phyloP scores from a whole-genome alignment of 805 yeast species.

The Zygoascus tannicola region DNA sequence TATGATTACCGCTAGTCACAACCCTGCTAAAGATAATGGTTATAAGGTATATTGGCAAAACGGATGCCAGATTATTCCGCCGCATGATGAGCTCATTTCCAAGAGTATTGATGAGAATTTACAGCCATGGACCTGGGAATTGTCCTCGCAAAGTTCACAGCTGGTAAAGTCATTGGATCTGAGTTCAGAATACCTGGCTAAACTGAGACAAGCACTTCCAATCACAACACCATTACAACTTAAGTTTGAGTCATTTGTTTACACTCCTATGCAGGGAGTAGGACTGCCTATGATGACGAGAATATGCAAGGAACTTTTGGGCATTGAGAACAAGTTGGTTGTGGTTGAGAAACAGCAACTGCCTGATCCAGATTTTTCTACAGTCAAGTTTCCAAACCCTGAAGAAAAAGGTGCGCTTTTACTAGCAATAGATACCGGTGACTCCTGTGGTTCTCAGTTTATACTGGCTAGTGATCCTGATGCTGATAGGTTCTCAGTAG shows the following conservation, averaged over 20 bases:
- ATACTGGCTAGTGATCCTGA: conserved; percentile 94
- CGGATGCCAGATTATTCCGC: conserved; percentile 94
- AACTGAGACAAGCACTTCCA: conserved; percentile 6
- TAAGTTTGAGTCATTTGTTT: conserved; percentile 39
- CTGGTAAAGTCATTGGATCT: conserved; percentile 23
- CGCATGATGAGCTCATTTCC: conserved; percentile 74
- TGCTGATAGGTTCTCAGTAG: conserved; percentile 88
- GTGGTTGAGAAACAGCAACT: conserved; percentile 53
- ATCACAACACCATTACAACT: not conserved
- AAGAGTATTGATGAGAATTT: conserved; percentile 49
- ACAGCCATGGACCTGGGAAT: conserved; percentile 45
- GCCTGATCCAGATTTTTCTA: conserved; percentile 81
- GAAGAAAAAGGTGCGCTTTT: conserved; percentile 90
- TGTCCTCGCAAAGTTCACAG: conserved; percentile 31
- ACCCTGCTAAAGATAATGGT: conserved; percentile 61
- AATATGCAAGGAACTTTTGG: conserved; percentile 33
- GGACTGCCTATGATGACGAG: conserved; percentile 55
- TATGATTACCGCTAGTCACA: conserved; percentile 79
- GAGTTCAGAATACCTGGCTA: conserved; percentile 10
- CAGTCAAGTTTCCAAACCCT: conserved; percentile 89
- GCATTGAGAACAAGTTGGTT: conserved; percentile 24
- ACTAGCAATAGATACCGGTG: conserved; percentile 57
- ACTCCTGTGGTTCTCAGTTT: conserved; percentile 37
- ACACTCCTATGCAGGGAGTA: conserved; percentile 96
- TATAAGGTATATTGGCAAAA: conserved; percentile 89